Percentiles rank a stretch among this genome's conserved stretches.
Conservation (phyloP, 2,329 filamentous ascomycete genomes). For the Albophoma yamanashiensis region DNA sequence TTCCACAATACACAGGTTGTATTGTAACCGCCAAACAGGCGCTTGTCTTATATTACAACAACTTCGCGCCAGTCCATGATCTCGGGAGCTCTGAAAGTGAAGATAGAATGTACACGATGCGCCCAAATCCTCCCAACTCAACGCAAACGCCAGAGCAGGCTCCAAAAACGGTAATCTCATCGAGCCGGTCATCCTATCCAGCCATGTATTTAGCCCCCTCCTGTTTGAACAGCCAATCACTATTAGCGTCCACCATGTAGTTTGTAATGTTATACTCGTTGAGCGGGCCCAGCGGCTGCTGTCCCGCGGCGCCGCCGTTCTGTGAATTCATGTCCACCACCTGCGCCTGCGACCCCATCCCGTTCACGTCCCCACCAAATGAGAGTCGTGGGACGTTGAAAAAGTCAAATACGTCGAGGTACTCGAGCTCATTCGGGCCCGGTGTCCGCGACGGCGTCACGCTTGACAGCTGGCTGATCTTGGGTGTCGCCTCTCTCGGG, state of each 20-base stretch:
- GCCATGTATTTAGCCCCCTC: conserved; percentile 21
- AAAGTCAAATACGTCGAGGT: conserved; percentile 87
- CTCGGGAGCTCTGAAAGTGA: background rate
- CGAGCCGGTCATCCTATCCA: background rate
- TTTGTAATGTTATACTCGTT: conserved; percentile 72
- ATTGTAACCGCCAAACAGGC: background rate
- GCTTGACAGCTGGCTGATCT: conserved; percentile 35
- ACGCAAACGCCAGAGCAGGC: background rate
- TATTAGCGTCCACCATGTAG: conserved; percentile 64
- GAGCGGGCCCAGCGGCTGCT: conserved; percentile 16
- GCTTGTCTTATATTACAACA: background rate
- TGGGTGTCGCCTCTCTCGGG: conserved; percentile 8
- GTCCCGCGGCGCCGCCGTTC: conserved; percentile 10
- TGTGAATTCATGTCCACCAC: conserved; percentile 16
- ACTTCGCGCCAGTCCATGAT: background rate
- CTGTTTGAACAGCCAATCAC: conserved; percentile 63
- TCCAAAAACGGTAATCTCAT: background rate
- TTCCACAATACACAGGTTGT: background rate
- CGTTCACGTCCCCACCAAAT: conserved; percentile 26
- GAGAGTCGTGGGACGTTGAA: conserved; percentile 80
- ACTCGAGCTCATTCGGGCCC: conserved; percentile 75
- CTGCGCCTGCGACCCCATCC: conserved; percentile 8
- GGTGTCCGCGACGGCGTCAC: conserved; percentile 56
- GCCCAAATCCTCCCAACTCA: background rate
- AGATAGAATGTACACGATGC: background rate